Conservation (phyloP, 1,139 yeast species). For the Diutina catenulata region DNA sequence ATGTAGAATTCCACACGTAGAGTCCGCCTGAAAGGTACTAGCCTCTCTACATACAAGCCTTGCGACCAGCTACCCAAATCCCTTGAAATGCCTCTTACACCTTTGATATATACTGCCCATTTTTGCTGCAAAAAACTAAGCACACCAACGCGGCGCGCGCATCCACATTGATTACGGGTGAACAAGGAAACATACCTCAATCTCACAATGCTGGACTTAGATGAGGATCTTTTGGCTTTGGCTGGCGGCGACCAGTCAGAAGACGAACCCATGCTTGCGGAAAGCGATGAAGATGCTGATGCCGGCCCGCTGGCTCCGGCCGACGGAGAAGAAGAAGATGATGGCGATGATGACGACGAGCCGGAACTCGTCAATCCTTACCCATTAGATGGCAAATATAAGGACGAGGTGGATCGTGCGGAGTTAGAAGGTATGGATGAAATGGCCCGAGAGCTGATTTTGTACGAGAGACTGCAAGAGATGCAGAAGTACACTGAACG, state of each 20-base stretch:
- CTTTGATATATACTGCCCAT: no score
- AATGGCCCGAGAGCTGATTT: conserved; percentile 78
- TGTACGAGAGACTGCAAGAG: conserved; percentile 87
- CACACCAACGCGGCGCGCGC: no score
- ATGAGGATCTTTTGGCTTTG: conserved; percentile 82
- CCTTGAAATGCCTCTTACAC: no score
- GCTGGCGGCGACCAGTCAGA: conserved; percentile 56
- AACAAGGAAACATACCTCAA: no score
- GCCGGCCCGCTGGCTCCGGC: conserved; percentile 28
- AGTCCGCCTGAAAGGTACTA: no score
- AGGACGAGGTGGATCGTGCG: conserved; percentile 67
- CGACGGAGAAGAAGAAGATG: conserved; percentile 15
- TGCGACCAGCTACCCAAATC: no score
- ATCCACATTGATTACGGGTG: no score
- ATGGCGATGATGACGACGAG: conserved; percentile 15
- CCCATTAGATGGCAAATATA: conserved; percentile 87
- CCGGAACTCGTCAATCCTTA: conserved; percentile 55
- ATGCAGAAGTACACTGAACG: conserved; percentile 81
- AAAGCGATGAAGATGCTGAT: conserved; percentile 14
- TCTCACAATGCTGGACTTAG: conserved; percentile 51
- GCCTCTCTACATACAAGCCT: no score
- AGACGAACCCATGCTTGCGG: conserved; percentile 13
- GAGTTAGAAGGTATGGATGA: conserved; percentile 69
- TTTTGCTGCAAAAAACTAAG: no score
- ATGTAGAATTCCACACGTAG: no score